A percentile compares a stretch with the other conserved stretches of the same genome.
Evolutionary conservation across 148 eudicot genomes (phyloP).

Genomic region (Vaccinium macrocarpon): DNA sequence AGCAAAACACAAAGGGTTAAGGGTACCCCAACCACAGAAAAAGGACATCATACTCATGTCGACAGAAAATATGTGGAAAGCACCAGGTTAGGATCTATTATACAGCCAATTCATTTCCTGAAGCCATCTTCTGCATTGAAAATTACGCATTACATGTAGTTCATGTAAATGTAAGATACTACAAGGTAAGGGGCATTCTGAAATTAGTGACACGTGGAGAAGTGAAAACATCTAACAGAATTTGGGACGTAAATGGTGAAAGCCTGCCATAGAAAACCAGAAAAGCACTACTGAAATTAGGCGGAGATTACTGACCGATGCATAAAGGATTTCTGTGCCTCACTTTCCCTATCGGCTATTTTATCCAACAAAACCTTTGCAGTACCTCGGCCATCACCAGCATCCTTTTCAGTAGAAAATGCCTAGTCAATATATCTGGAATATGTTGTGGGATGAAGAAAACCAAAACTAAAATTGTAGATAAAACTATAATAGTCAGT

Average conservation of each 20-base stretch:
- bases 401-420: conserved; percentile 42
- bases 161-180: background rate
- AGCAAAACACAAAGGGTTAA: background rate
- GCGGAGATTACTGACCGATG: conserved; percentile 62
- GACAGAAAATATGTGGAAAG: background rate
- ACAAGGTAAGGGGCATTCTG: background rate
- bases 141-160: background rate
- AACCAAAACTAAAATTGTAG: background rate
- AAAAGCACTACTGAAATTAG: background rate
- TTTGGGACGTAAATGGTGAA: background rate
- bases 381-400: conserved; percentile 84
- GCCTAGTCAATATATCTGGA: conserved; percentile 11
- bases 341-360: conserved; percentile 84
- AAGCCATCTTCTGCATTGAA: background rate
- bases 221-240: too few species aligned
- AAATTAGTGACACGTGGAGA: background rate
- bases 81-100: background rate
- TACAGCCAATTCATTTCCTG: conserved; percentile 5
- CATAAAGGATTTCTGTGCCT: conserved; percentile 98
- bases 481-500: conserved; percentile 7
- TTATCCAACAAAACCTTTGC: conserved; percentile 75
- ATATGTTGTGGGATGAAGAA: conserved; percentile 13
- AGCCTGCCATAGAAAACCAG: background rate
- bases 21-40: background rate
- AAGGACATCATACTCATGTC: background rate